phyloP scores from a whole-genome alignment of 805 yeast genomes.

The Yarrowia sp. region DNA sequence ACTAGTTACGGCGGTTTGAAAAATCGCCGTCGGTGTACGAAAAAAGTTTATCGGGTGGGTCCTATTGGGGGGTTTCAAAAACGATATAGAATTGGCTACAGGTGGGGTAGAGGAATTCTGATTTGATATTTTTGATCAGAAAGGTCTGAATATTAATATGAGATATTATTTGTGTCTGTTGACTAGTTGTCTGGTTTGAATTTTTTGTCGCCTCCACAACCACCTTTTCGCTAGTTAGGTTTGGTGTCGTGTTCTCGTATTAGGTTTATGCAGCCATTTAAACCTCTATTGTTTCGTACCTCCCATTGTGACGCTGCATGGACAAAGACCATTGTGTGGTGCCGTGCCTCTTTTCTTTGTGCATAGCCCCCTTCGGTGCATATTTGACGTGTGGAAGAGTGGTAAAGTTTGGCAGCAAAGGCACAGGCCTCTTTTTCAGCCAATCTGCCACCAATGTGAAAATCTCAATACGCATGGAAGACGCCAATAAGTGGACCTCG shows the following conservation, averaged over 20 bases:
- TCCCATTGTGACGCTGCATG: neutral
- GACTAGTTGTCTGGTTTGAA: no score
- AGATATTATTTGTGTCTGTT: no score
- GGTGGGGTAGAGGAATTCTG: neutral
- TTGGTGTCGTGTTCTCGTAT: neutral
- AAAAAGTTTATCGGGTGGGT: neutral
- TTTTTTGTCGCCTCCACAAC: no score
- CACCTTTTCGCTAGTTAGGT: no score
- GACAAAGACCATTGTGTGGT: neutral
- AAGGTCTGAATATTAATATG: neutral
- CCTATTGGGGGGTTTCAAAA: neutral
- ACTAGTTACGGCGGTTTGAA: neutral
- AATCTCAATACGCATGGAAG: neutral
- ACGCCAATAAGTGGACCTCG: neutral
- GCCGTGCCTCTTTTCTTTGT: slow-evolving; percentile 8
- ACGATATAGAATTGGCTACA: neutral
- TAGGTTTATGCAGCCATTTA: neutral
- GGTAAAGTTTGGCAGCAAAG: neutral
- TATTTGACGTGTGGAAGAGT: neutral
- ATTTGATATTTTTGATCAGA: neutral
- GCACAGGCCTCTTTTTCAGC: no score
- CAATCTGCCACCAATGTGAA: no score
- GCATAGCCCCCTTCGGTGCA: neutral
- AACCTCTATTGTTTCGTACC: neutral
- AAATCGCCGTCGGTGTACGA: neutral